phyloP scores from a whole-genome alignment of 2,329 filamentous ascomycete species.

The Ilyonectria sp. region DNA sequence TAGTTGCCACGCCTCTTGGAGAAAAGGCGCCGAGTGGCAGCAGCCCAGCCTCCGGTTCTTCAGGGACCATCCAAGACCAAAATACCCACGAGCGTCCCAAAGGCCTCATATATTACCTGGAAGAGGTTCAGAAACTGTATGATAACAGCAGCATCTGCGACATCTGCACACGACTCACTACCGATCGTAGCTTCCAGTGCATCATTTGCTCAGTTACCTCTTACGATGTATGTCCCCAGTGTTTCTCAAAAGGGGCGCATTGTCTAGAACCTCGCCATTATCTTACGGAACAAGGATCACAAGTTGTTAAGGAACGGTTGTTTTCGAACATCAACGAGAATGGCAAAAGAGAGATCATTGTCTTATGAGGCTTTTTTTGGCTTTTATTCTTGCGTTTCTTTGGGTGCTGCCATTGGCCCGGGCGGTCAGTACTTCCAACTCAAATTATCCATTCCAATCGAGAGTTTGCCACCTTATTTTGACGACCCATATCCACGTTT shows the following conservation, averaged over 20 bases:
- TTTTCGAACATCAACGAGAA: neutral
- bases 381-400: too few relatives aligned
- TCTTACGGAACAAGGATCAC: neutral
- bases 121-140: neutral
- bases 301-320: neutral
- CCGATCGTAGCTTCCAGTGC: neutral
- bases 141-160: neutral
- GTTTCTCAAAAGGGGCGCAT: neutral
- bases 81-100: neutral
- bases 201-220: neutral
- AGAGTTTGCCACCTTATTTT: too few relatives aligned
- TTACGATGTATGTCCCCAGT: neutral
- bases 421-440: too few relatives aligned
- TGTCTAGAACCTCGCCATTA: neutral
- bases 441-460: too few relatives aligned
- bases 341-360: neutral
- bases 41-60: neutral
- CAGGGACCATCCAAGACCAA: neutral
- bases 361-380: neutral
- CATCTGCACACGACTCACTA: neutral
- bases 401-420: too few relatives aligned
- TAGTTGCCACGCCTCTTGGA: neutral
- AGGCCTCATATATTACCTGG: neutral
- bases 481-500: too few relatives aligned
- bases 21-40: neutral